Evolutionary conservation across 306 rosid species (phyloP).

Genomic region (Purshia tridentata): DNA sequence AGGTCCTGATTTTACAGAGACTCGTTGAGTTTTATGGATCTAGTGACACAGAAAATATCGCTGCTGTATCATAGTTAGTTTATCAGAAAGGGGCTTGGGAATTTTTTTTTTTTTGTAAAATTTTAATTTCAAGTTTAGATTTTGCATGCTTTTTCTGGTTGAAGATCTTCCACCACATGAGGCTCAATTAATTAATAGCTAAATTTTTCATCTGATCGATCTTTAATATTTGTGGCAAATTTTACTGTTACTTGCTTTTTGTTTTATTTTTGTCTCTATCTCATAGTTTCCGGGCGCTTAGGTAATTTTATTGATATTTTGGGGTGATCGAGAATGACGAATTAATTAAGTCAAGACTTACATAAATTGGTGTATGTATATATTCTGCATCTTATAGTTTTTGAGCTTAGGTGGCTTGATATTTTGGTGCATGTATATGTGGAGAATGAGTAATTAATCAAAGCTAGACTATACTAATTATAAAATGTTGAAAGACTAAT

Average conservation of each 20-base stretch:
- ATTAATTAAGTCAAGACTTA: too few species aligned
- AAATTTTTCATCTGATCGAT: constrained; percentile 20
- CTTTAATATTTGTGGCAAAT: background rate
- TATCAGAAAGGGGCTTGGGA: constrained; percentile 20
- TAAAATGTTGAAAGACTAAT: too few species aligned
- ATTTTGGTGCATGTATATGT: too few species aligned
- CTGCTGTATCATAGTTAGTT: constrained; percentile 36
- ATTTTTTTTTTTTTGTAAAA: constrained; percentile 16
- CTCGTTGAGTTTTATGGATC: constrained; percentile 65
- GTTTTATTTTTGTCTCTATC: constrained; percentile 1
- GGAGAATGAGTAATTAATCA: too few species aligned
- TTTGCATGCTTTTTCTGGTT: constrained; percentile 41
- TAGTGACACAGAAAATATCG: constrained; percentile 33
- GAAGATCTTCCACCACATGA: constrained; percentile 16
- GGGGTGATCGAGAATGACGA: too few species aligned
- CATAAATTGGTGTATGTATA: too few species aligned
- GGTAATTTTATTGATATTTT: too few species aligned
- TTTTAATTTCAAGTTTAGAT: constrained; percentile 22
- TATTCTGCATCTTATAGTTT: too few species aligned
- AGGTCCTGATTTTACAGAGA: constrained; percentile 73
- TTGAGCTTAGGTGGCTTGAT: too few species aligned
- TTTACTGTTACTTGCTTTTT: constrained; percentile 14
- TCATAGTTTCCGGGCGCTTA: background rate
- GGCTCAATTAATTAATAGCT: constrained; percentile 11
- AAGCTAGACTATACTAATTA: too few species aligned